phyloP scores from a whole-genome alignment of 2,329 filamentous ascomycete species.

The Lachnellula subtilissima region DNA sequence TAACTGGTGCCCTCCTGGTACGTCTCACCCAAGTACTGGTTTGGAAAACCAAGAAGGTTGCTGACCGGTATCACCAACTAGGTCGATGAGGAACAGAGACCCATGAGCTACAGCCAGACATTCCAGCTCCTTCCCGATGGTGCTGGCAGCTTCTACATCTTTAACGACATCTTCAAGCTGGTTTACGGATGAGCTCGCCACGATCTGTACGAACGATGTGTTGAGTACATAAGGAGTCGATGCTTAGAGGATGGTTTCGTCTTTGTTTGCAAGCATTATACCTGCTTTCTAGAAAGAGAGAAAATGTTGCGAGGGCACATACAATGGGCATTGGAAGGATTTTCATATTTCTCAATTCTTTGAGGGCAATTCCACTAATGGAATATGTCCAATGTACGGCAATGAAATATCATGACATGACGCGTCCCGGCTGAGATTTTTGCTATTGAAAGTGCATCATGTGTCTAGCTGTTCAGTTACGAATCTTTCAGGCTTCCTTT shows the following conservation, averaged over 20 bases:
- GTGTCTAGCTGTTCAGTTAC: background rate
- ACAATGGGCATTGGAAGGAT: background rate
- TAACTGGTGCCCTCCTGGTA: slow-evolving; percentile 83
- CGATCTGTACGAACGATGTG: background rate
- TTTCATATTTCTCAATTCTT: background rate
- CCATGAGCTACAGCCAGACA: slow-evolving; percentile 85
- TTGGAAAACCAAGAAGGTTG: background rate
- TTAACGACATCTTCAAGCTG: slow-evolving; percentile 93
- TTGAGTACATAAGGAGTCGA: slow-evolving; percentile 20
- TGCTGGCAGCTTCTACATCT: slow-evolving; percentile 71
- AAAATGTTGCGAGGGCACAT: background rate
- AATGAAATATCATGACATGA: background rate
- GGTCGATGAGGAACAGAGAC: slow-evolving; percentile 80
- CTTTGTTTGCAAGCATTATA: slow-evolving; percentile 23
- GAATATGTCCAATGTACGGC: background rate
- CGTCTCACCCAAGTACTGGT: slow-evolving; percentile 28
- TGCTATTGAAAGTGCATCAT: background rate
- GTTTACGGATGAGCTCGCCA: slow-evolving; percentile 50
- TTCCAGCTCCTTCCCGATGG: slow-evolving; percentile 77
- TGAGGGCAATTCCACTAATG: background rate
- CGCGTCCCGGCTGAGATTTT: background rate
- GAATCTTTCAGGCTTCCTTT: background rate
- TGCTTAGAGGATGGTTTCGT: slow-evolving; percentile 3
- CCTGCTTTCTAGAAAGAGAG: slow-evolving; percentile 13
- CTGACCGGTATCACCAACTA: slow-evolving; percentile 34